Evolutionary conservation across 345 rosid genomes (phyloP), one percentile per base, ranked within the genome.

Genomic region (Salix udensis): DNA sequence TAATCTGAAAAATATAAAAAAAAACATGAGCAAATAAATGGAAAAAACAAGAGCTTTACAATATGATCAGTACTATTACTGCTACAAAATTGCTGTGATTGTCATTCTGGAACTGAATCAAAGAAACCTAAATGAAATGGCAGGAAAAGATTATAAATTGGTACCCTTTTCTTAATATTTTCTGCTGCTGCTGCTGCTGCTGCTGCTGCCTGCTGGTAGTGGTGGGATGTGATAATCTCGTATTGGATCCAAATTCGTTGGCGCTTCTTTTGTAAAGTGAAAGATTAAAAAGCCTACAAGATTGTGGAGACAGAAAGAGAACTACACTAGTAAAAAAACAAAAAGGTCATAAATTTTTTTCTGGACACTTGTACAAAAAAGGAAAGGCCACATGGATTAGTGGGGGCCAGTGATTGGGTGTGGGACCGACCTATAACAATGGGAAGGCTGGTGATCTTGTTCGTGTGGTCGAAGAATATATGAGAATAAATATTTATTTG

Each of bases 221-320:
- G 37, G 37, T 36, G 37, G 37, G 14, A 9, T 65, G 68, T 14
- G 68, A 28, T 65, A 1, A 16, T 61, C 23, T 61, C 28, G 48
- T 67, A 12, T 48, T 65, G 82, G 91, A 89, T 86, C 87, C 91
- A 85, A 81, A 87, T 78, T 84, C 86, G 84, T 78, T 84, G 89
- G 87, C 87, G 86, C 88, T 78, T 79, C 71, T 50, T 80, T 82
- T 82, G 75, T 75, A 4, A 39, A 67, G 26, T 9, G n/a, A 7
- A 39, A 67, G 44, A 67, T 3, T 19, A 8, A 23, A 11, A 37
- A 58, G 23, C 64, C 64, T 3, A 10, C 14, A n/a, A 0, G 10
- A 66, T 7, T 7, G n/a, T 11, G 37, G 69, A 39, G 23, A 13
- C 0, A 67, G 18, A 37, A 44, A 30, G 70, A 67, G 48, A 6